These are phyloP conservation scores for Luffa aegyptiaca DNA, from an alignment of 306 rosid genomes.

Conservation along the genomic window DNA sequence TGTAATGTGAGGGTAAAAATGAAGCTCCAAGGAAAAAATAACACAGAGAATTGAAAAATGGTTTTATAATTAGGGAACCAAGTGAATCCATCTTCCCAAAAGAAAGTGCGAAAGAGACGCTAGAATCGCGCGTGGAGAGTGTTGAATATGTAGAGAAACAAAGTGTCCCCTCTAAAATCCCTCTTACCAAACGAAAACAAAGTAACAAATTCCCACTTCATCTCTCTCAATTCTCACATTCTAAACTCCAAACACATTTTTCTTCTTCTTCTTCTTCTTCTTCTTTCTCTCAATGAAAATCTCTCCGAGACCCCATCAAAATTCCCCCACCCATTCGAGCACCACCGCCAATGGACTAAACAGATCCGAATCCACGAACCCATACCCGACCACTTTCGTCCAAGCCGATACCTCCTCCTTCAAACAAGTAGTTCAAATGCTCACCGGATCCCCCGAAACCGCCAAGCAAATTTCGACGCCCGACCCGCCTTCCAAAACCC, in stretches of 20 bases:
- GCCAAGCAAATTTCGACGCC: slow-evolving; percentile 32
- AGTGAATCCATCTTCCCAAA: background rate
- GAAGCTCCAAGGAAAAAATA: too few species aligned
- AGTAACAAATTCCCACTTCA: slow-evolving; percentile 15
- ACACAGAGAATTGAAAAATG: background rate
- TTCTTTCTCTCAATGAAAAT: slow-evolving; percentile 38
- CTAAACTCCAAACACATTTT: too few species aligned
- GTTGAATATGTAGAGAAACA: background rate
- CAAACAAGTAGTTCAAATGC: slow-evolving; percentile 95
- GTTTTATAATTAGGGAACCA: background rate
- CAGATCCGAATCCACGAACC: slow-evolving; percentile 80
- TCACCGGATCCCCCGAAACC: slow-evolving; percentile 88
- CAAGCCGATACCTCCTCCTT: slow-evolving; percentile 85
- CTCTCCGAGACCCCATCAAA: slow-evolving; percentile 31
- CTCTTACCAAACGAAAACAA: slow-evolving; percentile 36
- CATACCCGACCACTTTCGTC: slow-evolving; percentile 93
- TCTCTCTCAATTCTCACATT: background rate
- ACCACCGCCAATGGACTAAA: slow-evolving; percentile 24
- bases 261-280: background rate
- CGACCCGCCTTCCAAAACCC: slow-evolving; percentile 18
- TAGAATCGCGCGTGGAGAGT: slow-evolving; percentile 22
- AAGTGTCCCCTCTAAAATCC: slow-evolving; percentile 27
- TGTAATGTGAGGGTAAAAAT: background rate
- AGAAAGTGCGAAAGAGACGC: background rate
- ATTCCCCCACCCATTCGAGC: too few species aligned